Conservation (phyloP, 441 rosid genomes). For the Aleurites moluccanus region DNA sequence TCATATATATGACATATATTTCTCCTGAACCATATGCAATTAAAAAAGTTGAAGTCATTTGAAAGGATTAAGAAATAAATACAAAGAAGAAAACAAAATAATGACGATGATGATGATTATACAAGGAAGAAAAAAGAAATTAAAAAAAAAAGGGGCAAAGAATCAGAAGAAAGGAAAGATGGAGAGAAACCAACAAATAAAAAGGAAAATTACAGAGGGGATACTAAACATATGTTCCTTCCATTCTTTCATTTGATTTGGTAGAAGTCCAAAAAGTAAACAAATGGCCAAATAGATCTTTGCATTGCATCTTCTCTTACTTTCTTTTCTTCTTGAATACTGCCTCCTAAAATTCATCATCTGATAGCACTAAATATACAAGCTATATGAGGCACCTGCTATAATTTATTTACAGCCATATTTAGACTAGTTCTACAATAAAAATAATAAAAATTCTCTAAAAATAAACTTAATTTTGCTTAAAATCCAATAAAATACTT, state of each 20-base stretch:
- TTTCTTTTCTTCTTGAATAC: conserved; percentile 4
- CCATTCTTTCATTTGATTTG: background rate
- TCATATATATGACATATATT: no score
- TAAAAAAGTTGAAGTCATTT: no score
- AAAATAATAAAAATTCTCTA: background rate
- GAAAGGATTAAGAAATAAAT: no score
- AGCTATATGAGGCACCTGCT: conserved; percentile 13
- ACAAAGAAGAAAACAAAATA: background rate
- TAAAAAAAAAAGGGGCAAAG: background rate
- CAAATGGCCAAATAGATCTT: conserved; percentile 14
- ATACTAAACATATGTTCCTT: background rate
- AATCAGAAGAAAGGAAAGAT: background rate
- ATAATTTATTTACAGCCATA: background rate
- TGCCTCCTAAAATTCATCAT: conserved; percentile 20
- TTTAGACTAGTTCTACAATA: conserved; percentile 11
- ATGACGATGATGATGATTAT: background rate
- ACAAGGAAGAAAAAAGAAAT: background rate
- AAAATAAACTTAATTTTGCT: background rate
- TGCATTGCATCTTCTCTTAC: conserved; percentile 8
- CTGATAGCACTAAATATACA: conserved; percentile 11
- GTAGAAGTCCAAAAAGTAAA: conserved; percentile 14
- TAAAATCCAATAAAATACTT: background rate
- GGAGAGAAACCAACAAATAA: background rate
- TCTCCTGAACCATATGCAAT: no score
- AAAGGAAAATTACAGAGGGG: background rate